Percentiles rank a stretch among this genome's conserved stretches.
Evolutionary conservation across 768 basidiomycete genomes (phyloP).

Genomic region (Lepiota venenata): DNA sequence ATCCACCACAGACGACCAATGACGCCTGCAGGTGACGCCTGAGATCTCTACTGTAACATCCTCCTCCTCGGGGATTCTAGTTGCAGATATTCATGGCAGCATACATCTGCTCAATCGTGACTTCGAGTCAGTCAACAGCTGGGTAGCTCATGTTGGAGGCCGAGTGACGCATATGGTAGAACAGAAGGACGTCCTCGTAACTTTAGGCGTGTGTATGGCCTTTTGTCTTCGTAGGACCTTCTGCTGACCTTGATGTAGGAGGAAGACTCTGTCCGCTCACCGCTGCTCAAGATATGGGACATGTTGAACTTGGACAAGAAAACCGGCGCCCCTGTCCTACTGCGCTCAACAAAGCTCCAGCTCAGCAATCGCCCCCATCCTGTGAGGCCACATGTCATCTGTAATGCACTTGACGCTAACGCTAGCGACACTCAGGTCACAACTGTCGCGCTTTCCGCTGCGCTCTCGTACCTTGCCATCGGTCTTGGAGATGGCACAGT

Average conservation of each 20-base stretch:
- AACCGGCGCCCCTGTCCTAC: constrained; percentile 54
- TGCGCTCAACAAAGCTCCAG: constrained; percentile 77
- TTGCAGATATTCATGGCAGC: constrained; percentile 85
- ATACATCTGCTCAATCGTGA: constrained; percentile 73
- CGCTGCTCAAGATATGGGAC: constrained; percentile 89
- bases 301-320: constrained; percentile 67
- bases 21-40: constrained; percentile 42
- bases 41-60: constrained; percentile 72
- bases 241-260: constrained; percentile 45
- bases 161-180: constrained; percentile 88
- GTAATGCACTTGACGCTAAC: constrained; percentile 4
- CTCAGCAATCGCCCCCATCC: constrained; percentile 77
- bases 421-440: constrained; percentile 48
- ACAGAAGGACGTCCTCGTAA: constrained; percentile 76
- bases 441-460: constrained; percentile 72
- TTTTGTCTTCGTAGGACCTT: neutral
- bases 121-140: constrained; percentile 68
- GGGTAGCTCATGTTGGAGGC: constrained; percentile 78
- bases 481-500: constrained; percentile 96
- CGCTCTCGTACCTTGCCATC: constrained; percentile 81
- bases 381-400: constrained; percentile 31
- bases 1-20: constrained; percentile 4
- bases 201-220: constrained; percentile 69
- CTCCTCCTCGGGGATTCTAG: constrained; percentile 64
- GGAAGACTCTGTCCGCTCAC: constrained; percentile 63